Base-by-base conservation (phyloP, 805 yeast genomes). In the Saccharomycopsis capsularis region DNA sequence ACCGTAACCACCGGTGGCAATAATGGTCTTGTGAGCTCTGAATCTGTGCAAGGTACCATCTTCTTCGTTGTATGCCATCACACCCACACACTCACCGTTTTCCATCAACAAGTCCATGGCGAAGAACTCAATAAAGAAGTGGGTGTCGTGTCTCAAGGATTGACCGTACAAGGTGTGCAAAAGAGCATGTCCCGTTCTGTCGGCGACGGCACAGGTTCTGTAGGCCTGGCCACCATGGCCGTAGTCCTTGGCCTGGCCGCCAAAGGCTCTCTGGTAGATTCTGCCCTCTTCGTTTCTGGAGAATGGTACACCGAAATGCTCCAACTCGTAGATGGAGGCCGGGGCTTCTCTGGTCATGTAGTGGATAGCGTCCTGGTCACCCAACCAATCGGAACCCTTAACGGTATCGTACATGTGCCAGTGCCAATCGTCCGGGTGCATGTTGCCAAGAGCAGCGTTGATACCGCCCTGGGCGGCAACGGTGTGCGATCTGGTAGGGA, bases 331-430 rank as follows among this genome's bases (percentile, higher is more conserved):
- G 62, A 91, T 91, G 40, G 97, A 85, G 59, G 81, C 79, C 39
- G 98, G 96, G 24, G 99, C 99, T 72, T 91, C 98, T 67, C 89
- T 82, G 51, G 99, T 91, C 99, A 91, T 91, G 73, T 91, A 91
- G 72, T 91, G 98, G 65, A 93, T 91, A 48, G 98, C 96, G 65
- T 91, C 99, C 74, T 91, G 99, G 71, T 91, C 99, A 64, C 99
- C 99, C 56, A 91, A 80, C 99, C 99, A 91, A 72, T 91, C 99
- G 7, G 97, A 89, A 56, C 99, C 99, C 73, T 91, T 91, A 60
- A 91, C 98, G 61, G 99, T 91, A 66, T 91, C 99, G 71, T 93
- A 91, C 97, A 91, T 90, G 70, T 91, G 99, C 97, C 98, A 93
- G 69, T 87, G 95, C 99, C 99, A 91, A 74, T 90, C 90, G 69